Evolutionary conservation across 2,329 filamentous ascomycete species (phyloP).

Genomic region (Fusarium sp.): DNA sequence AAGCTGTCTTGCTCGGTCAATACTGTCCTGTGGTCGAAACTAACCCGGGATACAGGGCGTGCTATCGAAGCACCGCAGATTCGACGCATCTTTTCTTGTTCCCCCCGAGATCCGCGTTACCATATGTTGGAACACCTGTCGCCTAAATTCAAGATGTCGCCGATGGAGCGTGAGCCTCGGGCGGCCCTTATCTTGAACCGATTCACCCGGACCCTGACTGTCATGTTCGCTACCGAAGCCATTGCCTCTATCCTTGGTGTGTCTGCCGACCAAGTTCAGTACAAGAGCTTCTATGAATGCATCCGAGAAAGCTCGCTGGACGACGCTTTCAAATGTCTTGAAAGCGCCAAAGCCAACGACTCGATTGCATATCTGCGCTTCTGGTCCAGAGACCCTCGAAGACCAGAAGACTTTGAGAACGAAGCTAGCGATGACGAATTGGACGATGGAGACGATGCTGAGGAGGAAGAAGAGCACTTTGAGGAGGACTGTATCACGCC

Average conservation of each 20-base stretch:
- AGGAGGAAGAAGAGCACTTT: constrained; percentile 10
- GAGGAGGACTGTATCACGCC: not conserved
- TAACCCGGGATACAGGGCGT: constrained; percentile 62
- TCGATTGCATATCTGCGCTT: constrained; percentile 91
- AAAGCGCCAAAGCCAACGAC: constrained; percentile 87
- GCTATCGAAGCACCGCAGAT: constrained; percentile 80
- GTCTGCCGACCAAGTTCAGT: constrained; percentile 70
- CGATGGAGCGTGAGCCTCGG: constrained; percentile 75
- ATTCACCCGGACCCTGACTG: constrained; percentile 80
- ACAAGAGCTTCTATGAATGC: constrained; percentile 86
- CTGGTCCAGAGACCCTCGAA: constrained; percentile 78
- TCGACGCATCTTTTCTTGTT: constrained; percentile 79
- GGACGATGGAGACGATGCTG: constrained; percentile 12
- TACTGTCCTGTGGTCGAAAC: constrained; percentile 5
- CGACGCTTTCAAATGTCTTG: constrained; percentile 79
- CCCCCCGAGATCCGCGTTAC: constrained; percentile 82
- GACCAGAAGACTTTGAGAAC: constrained; percentile 59
- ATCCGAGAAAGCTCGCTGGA: constrained; percentile 79
- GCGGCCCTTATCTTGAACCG: constrained; percentile 86
- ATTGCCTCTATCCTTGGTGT: constrained; percentile 79
- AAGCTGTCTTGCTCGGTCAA: not conserved
- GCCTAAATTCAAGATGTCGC: constrained; percentile 73
- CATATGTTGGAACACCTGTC: constrained; percentile 89
- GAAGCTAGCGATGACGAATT: constrained; percentile 51
- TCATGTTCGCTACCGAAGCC: constrained; percentile 86